phyloP scores from a whole-genome alignment of 495 filamentous ascomycete species.

The Tuber umbilicatum region DNA sequence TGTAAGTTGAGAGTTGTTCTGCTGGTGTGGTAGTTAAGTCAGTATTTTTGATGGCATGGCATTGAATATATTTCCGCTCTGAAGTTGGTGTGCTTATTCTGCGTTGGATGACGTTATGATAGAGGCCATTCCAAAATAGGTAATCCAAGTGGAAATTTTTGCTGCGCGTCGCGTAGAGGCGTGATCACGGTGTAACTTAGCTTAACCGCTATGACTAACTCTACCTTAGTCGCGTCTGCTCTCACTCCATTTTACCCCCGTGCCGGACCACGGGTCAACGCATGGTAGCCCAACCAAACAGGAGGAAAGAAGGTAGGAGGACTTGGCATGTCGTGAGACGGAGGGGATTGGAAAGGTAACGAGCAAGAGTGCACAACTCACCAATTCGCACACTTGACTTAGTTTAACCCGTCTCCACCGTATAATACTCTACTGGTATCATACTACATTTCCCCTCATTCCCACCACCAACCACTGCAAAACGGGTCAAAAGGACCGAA shows the following conservation, averaged over 20 bases:
- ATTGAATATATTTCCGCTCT: neutral
- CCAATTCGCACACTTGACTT: neutral
- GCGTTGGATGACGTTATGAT: neutral
- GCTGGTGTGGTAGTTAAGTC: conserved; percentile 82
- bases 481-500: conserved; percentile 7
- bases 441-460: neutral
- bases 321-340: neutral
- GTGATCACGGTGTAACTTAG: neutral
- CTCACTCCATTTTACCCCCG: neutral
- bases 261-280: neutral
- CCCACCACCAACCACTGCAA: conserved; percentile 12
- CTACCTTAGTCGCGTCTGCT: neutral
- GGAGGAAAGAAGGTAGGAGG: neutral
- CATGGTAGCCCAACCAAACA: neutral
- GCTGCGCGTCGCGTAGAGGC: neutral
- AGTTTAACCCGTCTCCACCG: neutral
- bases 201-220: neutral
- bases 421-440: neutral
- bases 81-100: neutral
- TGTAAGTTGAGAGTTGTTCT: conserved; percentile 68
- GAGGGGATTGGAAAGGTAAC: neutral
- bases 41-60: conserved; percentile 51
- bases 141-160: neutral
- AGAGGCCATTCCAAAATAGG: neutral
- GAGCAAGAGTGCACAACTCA: neutral